Base-by-base conservation (phyloP, 2,329 filamentous ascomycete species). In the Fusarium brachygibbosum region DNA sequence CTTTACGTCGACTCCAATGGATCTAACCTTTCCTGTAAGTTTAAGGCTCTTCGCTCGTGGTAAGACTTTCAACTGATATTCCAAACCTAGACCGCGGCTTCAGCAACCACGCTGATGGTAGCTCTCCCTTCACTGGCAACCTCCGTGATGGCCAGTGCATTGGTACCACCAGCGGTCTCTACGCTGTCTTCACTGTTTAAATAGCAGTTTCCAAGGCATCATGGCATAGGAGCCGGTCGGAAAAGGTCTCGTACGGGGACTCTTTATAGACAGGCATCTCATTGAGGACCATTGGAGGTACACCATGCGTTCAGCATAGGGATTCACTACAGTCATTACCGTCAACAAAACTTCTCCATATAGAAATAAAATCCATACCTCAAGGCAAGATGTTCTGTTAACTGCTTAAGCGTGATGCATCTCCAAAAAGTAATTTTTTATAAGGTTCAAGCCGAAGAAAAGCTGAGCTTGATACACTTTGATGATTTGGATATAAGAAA, bases 151-250 rank as follows among this genome's bases (percentile, higher is more conserved):
- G 55, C 1, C 51, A 57, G 19, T 58, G 51, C 31, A 58, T 58
- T 14, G 55, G 51, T 19, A 58, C 55, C 3, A 32, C 34, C 10
- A 19, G n/a, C 6, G 51, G 37, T 4, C 50, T 57, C 12, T 54
- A 57, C 21, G 55, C 51, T 11, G 55, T 58, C 4, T 57, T 58
- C 7, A 57, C 34, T 12, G 55, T 58, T 10, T 58, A n/a, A 35
- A 13, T 5, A 6, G 3, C 10, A 9, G 13, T 14, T 19, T 1
- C 2, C 16, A 5, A 8, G 6, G 17, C 12, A n/a, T n/a, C n/a
- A n/a, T n/a, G n/a, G n/a, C n/a, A n/a, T n/a, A n/a, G n/a, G n/a
- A n/a, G n/a, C n/a, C n/a, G n/a, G n/a, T 34, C 14, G 23, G n/a
- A n/a, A 37, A 8, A 14, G 3, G 3, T 29, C 12, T 31, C 12